Base-by-base conservation (phyloP, 306 rosid species). In the Urtica urens region DNA sequence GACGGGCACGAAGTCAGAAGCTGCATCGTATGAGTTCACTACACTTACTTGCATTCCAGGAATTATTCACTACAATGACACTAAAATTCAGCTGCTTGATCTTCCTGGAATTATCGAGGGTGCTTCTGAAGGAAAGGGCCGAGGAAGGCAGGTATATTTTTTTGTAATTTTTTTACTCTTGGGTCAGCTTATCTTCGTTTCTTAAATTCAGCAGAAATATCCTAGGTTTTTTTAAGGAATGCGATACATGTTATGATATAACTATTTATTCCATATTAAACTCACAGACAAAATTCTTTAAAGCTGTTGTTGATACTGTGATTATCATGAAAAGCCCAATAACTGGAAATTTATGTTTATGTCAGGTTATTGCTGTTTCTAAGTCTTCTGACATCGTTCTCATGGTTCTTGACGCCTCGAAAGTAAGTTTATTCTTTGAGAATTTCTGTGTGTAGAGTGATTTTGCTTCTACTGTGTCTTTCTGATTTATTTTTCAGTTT, bases 71-170 rank as follows among this genome's bases (percentile, higher is more conserved):
- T 92, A 92, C 64, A 92, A 92, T 61, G 99, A 86, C 61, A 92
- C 99, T 48, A 92, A 92, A 63, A 92, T 92, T 67, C 99, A 92
- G 75, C 63, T 92, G 73, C 99, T 92, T 18, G 99, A 92, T 72
- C 99, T 92, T 75, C 99, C 99, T 60, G 99, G 99, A 67, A 92
- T 92, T 70, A 92, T 92, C 59, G 99, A 92, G 76, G 99, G 99
- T 75, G 99, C 99, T 46, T 92, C 99, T 54, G 99, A 92, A 70
- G 99, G 99, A 56, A 92, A 92, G 75, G 99, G 99, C 23, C 99
- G 99, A 65, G 99, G 99, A 56, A 75, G 99, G 64, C 99, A 92
- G 99, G 99, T 92, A 69, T 47, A 70, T 30, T 42, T 48, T n/a
- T 27, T 28, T 39, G 38, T 24, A 17, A 30, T 50, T 15, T 17